phyloP scores from a whole-genome alignment of 1,284 basidiomycete genomes.

The Volvariella surrecta region DNA sequence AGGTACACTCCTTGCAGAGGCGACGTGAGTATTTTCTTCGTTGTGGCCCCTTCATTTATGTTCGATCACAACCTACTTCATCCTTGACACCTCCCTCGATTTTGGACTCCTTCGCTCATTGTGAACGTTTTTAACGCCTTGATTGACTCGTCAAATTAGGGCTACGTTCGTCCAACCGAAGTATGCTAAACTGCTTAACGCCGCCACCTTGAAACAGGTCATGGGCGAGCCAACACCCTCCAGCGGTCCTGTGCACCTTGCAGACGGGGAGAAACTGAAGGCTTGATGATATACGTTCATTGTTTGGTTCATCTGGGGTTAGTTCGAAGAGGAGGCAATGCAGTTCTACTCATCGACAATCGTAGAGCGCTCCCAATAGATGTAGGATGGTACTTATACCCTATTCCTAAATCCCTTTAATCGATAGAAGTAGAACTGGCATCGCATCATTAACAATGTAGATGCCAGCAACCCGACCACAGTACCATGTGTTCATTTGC shows the following conservation, averaged over 20 bases:
- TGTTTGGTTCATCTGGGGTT: neutral
- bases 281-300: neutral
- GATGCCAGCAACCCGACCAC: too few species aligned
- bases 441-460: too few species aligned
- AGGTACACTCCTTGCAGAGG: slow-evolving; percentile 76
- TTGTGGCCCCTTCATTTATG: neutral
- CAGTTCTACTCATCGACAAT: too few species aligned
- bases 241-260: slow-evolving; percentile 23
- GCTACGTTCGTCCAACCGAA: slow-evolving; percentile 80
- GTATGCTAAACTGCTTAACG: slow-evolving; percentile 69
- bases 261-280: slow-evolving; percentile 23
- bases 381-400: too few species aligned
- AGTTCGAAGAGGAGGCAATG: too few species aligned
- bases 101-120: too few species aligned
- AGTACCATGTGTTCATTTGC: too few species aligned
- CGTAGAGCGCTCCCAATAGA: too few species aligned
- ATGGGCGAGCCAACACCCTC: slow-evolving; percentile 38
- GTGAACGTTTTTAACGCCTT: too few species aligned
- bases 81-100: neutral
- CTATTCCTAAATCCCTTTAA: too few species aligned
- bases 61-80: neutral
- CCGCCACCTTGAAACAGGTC: slow-evolving; percentile 31
- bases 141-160: slow-evolving; percentile 22
- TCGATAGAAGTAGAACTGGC: too few species aligned
- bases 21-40: slow-evolving; percentile 42